These are phyloP conservation scores for Testicularia cyperi DNA, from an alignment of 1,284 basidiomycete genomes.

Conservation along the genomic window DNA sequence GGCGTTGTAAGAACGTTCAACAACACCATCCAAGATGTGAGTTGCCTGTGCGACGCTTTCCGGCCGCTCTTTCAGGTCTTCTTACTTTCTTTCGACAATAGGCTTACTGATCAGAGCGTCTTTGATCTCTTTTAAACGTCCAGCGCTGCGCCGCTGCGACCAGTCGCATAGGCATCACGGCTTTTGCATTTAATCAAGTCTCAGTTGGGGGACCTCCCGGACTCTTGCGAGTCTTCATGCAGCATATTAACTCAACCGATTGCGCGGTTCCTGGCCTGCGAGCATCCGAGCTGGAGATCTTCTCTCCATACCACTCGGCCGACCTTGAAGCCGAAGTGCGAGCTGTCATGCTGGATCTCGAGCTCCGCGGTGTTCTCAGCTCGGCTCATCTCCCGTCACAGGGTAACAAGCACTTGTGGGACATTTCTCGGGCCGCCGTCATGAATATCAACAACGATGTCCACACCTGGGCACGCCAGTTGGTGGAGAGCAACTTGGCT, in stretches of 20 bases:
- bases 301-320: slow-evolving; percentile 23
- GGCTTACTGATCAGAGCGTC: too few species aligned
- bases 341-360: slow-evolving; percentile 16
- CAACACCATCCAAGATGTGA: background rate
- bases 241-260: background rate
- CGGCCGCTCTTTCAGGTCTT: too few species aligned
- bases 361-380: slow-evolving; percentile 9
- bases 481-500: slow-evolving; percentile 20
- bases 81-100: too few species aligned
- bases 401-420: too few species aligned
- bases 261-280: background rate
- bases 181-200: slow-evolving; percentile 7
- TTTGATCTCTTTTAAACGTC: too few species aligned
- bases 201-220: slow-evolving; percentile 23
- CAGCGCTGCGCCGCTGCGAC: too few species aligned
- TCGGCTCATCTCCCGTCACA: slow-evolving; percentile 1
- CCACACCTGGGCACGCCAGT: slow-evolving; percentile 1
- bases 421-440: too few species aligned
- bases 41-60: too few species aligned
- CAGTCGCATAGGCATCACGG: slow-evolving; percentile 15
- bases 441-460: too few species aligned
- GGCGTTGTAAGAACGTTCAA: slow-evolving; percentile 7
- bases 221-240: slow-evolving; percentile 7
- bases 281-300: slow-evolving; percentile 14
- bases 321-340: slow-evolving; percentile 4